Percentiles rank a stretch among this genome's conserved stretches.
Conservation (phyloP, 2,329 filamentous ascomycete genomes). For the Colletotrichum sp. region DNA sequence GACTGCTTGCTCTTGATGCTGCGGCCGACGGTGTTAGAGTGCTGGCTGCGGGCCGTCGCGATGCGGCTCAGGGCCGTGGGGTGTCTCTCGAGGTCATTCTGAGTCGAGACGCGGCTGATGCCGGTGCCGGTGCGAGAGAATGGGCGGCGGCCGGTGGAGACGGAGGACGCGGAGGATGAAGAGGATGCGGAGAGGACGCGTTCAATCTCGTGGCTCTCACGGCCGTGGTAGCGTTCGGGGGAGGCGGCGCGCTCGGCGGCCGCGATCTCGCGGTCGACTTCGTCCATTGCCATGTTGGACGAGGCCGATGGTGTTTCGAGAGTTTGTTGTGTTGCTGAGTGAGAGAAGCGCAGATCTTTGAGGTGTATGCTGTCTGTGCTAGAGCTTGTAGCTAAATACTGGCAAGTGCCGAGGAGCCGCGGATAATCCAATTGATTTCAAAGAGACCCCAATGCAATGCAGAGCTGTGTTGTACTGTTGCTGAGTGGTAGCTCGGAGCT, state of each 20-base stretch:
- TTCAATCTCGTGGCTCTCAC: constrained; percentile 61
- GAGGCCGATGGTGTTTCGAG: not conserved
- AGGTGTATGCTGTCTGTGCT: not conserved
- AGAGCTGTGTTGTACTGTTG: not conserved
- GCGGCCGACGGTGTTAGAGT: constrained; percentile 73
- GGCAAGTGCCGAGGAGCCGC: not conserved
- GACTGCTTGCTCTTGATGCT: constrained; percentile 53
- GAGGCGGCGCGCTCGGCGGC: constrained; percentile 61
- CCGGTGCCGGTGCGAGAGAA: constrained; percentile 41
- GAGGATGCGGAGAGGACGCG: constrained; percentile 60
- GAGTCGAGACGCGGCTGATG: constrained; percentile 68
- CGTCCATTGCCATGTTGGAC: constrained; percentile 48
- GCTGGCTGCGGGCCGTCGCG: constrained; percentile 72
- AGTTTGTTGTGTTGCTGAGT: not conserved
- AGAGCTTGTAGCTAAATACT: not conserved
- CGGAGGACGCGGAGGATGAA: constrained; percentile 53
- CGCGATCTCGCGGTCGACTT: constrained; percentile 58
- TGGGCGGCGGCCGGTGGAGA: constrained; percentile 32
- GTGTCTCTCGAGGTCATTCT: constrained; percentile 71
- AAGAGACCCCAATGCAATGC: not conserved
- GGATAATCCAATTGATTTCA: not conserved
- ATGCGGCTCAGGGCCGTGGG: constrained; percentile 75
- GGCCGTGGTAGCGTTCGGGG: constrained; percentile 40
- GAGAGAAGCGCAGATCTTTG: not conserved
- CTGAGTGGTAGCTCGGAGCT: not conserved